Conservation (phyloP, 2,329 filamentous ascomycete genomes). For the Leptographium lundbergii region DNA sequence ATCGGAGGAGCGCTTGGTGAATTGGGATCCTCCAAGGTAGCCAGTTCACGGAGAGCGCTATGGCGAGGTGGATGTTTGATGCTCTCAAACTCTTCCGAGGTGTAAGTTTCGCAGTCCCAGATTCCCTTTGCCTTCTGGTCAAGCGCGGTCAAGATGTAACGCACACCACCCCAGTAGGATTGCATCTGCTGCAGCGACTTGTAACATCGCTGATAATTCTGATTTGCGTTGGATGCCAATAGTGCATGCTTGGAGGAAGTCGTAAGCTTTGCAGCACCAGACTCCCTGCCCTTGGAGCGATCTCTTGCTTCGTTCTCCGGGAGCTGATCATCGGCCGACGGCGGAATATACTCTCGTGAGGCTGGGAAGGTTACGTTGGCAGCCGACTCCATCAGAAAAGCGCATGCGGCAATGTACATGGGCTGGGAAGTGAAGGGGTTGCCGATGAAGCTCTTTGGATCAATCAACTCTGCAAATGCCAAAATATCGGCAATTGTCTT, state of each 20-base stretch:
- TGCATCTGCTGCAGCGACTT: slow-evolving; percentile 72
- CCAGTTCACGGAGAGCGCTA: slow-evolving; percentile 31
- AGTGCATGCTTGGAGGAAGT: slow-evolving; percentile 52
- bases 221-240: slow-evolving; percentile 67
- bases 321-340: slow-evolving; percentile 7
- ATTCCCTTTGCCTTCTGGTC: slow-evolving; percentile 83
- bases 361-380: slow-evolving; percentile 55
- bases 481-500: slow-evolving; percentile 87
- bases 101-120: slow-evolving; percentile 59
- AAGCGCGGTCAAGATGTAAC: slow-evolving; percentile 75
- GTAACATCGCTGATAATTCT: slow-evolving; percentile 81
- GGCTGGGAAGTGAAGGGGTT: slow-evolving; percentile 86
- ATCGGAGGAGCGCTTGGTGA: slow-evolving; percentile 46
- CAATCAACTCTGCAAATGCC: slow-evolving; percentile 73
- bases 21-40: slow-evolving; percentile 29
- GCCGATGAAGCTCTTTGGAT: slow-evolving; percentile 73
- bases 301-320: not conserved
- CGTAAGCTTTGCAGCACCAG: slow-evolving; percentile 14
- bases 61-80: slow-evolving; percentile 38
- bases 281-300: not conserved
- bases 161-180: slow-evolving; percentile 73
- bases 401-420: slow-evolving; percentile 83
- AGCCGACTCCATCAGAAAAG: slow-evolving; percentile 73
- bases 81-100: slow-evolving; percentile 64
- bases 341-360: slow-evolving; percentile 46